These are phyloP conservation scores for Penstemon eatonii DNA, from an alignment of 257 asterid species.

Conservation along the genomic window DNA sequence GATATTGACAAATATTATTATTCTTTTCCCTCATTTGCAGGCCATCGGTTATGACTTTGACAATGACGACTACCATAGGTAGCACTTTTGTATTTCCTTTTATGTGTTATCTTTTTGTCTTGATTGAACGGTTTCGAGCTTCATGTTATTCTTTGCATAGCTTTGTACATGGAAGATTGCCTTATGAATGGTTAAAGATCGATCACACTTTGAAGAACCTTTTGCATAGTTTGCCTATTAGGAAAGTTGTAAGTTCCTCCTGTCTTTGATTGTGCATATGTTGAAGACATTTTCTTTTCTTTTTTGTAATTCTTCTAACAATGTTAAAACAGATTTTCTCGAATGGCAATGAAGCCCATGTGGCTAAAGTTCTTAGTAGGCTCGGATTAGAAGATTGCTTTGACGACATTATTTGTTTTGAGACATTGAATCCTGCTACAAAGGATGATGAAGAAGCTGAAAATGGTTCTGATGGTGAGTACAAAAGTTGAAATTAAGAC, in stretches of 20 bases:
- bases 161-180: slow-evolving; percentile 85
- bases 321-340: slow-evolving; percentile 70
- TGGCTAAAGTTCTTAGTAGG: slow-evolving; percentile 63
- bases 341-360: slow-evolving; percentile 91
- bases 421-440: slow-evolving; percentile 69
- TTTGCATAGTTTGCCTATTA: slow-evolving; percentile 65
- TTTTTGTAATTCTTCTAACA: no score
- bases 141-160: slow-evolving; percentile 29
- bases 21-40: slow-evolving; percentile 37
- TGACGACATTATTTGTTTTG: slow-evolving; percentile 69
- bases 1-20: background rate
- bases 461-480: slow-evolving; percentile 46
- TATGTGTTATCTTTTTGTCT: slow-evolving; percentile 4
- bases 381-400: slow-evolving; percentile 87
- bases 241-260: slow-evolving; percentile 71
- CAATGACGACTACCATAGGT: slow-evolving; percentile 87
- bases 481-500: slow-evolving; percentile 2
- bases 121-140: background rate
- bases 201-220: slow-evolving; percentile 63
- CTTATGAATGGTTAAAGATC: slow-evolving; percentile 72
- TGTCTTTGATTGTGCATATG: no score
- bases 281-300: no score
- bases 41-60: slow-evolving; percentile 76
- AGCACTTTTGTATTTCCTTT: slow-evolving; percentile 1
- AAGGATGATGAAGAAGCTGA: slow-evolving; percentile 28